These are phyloP conservation scores for Nissolia schottii DNA, from an alignment of 306 rosid species.

Conservation along the genomic window DNA sequence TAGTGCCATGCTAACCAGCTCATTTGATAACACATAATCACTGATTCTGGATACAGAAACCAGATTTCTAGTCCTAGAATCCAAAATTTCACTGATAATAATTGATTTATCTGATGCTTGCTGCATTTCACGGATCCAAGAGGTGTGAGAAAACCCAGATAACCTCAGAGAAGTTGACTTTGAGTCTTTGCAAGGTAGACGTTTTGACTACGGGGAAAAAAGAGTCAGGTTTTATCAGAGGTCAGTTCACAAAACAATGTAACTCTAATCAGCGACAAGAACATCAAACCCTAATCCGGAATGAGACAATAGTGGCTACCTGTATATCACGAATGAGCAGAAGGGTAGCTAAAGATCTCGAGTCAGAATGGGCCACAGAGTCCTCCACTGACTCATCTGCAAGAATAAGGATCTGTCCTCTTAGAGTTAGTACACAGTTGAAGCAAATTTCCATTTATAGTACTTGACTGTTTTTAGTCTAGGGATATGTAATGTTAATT, in stretches of 20 bases:
- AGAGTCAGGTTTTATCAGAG: constrained; percentile 12
- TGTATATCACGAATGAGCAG: constrained; percentile 97
- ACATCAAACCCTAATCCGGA: not conserved
- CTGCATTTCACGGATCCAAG: constrained; percentile 97
- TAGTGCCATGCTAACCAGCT: constrained; percentile 94
- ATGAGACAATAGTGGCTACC: constrained; percentile 43
- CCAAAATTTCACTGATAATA: constrained; percentile 93
- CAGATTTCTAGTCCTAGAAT: constrained; percentile 95
- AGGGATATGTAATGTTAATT: not conserved
- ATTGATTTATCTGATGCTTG: constrained; percentile 93
- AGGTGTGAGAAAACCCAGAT: constrained; percentile 87
- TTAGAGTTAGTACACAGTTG: constrained; percentile 61
- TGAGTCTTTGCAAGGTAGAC: constrained; percentile 78
- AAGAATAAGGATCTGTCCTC: constrained; percentile 87
- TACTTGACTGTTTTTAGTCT: not conserved
- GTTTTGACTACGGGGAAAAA: constrained; percentile 60
- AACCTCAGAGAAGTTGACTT: constrained; percentile 56
- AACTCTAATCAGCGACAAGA: constrained; percentile 4
- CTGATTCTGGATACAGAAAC: constrained; percentile 98
- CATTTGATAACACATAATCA: constrained; percentile 92
- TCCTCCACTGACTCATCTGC: constrained; percentile 97
- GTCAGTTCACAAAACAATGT: constrained; percentile 7
- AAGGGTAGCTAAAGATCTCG: constrained; percentile 95
- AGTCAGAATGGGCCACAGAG: constrained; percentile 94
- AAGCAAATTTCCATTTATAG: not conserved